Conservation (phyloP, 129 eudicot genomes). For the Saposhnikovia divaricata region DNA sequence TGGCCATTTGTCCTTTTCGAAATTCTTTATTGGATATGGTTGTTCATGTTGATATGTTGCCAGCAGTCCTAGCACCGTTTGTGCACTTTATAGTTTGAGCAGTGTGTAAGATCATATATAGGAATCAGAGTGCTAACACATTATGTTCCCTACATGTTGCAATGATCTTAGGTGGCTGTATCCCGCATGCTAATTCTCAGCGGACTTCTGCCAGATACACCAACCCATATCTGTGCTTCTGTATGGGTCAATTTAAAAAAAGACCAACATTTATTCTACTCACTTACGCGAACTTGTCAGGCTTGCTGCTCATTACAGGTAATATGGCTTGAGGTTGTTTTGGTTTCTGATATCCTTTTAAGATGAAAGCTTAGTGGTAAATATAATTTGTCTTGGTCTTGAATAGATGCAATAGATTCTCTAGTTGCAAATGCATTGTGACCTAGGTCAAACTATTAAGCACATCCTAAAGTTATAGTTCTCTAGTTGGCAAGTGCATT, state of each 20-base stretch:
- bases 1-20: slow-evolving; percentile 47
- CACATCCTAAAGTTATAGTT: not conserved
- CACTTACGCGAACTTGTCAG: slow-evolving; percentile 87
- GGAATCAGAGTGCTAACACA: not conserved
- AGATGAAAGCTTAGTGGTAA: not conserved
- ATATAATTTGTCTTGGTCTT: not conserved
- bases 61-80: not conserved
- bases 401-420: not conserved
- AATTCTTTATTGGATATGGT: slow-evolving; percentile 42
- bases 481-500: too few relatives aligned
- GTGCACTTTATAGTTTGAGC: not conserved
- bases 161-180: slow-evolving; percentile 77
- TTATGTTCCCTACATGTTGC: slow-evolving; percentile 2
- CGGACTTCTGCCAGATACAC: slow-evolving; percentile 72
- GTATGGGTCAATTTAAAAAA: slow-evolving; percentile 84
- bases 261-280: slow-evolving; percentile 60
- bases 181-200: slow-evolving; percentile 73
- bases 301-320: slow-evolving; percentile 62
- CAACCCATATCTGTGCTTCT: slow-evolving; percentile 75
- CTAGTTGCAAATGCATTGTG: not conserved
- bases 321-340: slow-evolving; percentile 14
- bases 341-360: not conserved
- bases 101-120: not conserved
- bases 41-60: not conserved
- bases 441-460: too few relatives aligned